Percentiles rank a stretch among this genome's conserved stretches.
These are phyloP conservation scores for Chalciporus piperatus DNA, from an alignment of 768 basidiomycete species.

Conservation along the genomic window DNA sequence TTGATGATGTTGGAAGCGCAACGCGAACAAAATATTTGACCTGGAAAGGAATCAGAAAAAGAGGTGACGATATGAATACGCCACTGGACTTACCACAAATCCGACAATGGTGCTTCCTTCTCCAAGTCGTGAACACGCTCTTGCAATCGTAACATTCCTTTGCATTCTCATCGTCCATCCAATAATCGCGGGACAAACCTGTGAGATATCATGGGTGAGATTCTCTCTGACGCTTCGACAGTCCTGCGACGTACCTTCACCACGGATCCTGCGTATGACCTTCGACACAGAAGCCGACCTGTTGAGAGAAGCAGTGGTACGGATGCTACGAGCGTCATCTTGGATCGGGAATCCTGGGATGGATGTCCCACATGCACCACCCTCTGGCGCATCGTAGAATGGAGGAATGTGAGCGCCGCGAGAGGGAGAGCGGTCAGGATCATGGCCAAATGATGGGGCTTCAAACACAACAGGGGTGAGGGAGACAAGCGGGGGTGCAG, in stretches of 20 bases:
- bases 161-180: conserved; percentile 98
- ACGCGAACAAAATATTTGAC: conserved; percentile 96
- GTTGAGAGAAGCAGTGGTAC: conserved; percentile 68
- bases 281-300: conserved; percentile 84
- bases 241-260: conserved; percentile 60
- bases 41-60: conserved; percentile 36
- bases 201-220: conserved; percentile 6
- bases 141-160: conserved; percentile 97
- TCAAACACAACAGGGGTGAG: conserved; percentile 84
- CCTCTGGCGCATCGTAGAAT: conserved; percentile 51
- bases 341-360: conserved; percentile 93
- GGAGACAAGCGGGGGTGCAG: conserved; percentile 82
- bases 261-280: conserved; percentile 85
- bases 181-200: conserved; percentile 93
- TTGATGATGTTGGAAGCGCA: conserved; percentile 98
- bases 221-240: not conserved
- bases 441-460: conserved; percentile 63
- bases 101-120: conserved; percentile 95
- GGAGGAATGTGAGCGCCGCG: conserved; percentile 50
- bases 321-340: conserved; percentile 86
- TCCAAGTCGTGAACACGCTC: conserved; percentile 90
- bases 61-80: not conserved
- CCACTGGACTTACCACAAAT: conserved; percentile 71
- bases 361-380: conserved; percentile 62
- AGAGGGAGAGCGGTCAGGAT: conserved; percentile 59